These are phyloP conservation scores for Dryas alaskensis DNA, from an alignment of 306 rosid species.

Conservation along the genomic window DNA sequence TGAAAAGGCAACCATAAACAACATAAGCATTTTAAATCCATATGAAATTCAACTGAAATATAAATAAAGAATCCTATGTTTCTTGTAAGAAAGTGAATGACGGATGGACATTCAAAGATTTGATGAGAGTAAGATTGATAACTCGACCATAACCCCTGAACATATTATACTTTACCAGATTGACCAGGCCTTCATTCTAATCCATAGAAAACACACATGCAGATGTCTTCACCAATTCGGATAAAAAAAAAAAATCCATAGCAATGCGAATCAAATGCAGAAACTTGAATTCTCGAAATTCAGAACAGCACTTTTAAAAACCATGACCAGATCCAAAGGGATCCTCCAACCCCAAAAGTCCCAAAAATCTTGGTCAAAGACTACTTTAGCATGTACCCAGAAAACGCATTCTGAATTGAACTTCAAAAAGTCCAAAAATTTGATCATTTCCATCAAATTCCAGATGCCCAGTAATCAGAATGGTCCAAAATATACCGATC, in stretches of 20 bases:
- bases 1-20: not conserved
- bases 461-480: not conserved
- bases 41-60: not conserved
- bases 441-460: not conserved
- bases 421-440: not conserved
- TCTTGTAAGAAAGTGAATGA: not conserved
- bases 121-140: constrained; percentile 3
- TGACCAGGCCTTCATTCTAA: not conserved
- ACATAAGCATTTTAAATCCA: not conserved
- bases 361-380: not conserved
- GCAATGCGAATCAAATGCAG: not conserved
- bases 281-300: not conserved
- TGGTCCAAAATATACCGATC: not conserved
- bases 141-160: not conserved
- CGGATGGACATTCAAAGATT: not conserved
- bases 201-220: not conserved
- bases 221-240: not conserved
- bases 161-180: not conserved
- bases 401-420: not conserved
- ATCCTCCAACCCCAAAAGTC: not conserved
- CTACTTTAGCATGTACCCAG: not conserved
- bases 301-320: not conserved
- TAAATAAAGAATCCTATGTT: not conserved
- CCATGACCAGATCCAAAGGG: constrained; percentile 26
- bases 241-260: not conserved